Evolutionary conservation across 1,139 yeast species (phyloP), one percentile per base, ranked within the genome.

Genomic region (Saccharomyces hybrid): DNA sequence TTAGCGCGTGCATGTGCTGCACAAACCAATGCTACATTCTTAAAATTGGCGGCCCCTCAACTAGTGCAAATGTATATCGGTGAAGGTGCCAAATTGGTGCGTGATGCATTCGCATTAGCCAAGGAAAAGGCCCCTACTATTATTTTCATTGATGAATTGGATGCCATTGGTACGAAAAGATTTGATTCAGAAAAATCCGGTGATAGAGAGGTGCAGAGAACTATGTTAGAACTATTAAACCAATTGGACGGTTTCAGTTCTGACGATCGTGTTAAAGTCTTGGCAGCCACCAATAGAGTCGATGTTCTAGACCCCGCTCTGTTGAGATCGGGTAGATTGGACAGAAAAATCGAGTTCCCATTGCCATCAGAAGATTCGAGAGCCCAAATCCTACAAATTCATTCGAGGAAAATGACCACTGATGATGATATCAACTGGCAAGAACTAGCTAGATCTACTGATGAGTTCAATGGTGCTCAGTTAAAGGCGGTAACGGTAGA

Each of bases 1-100:
- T 78, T 93, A 62, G 99, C 99, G 4, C 82, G 99, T 71, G 99
- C 99, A 1, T 93, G 99, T 81, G 99, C 99, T 12, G 99, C 99
- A 4, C 98, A 93, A 72, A 88, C 97, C 0, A 95, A 95, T 58
- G 99, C 99, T n/a, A 93, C 99, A 0, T 93, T 93, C 71, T 78
- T 93, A 68, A 93, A 93, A 69, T 78, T 95, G 60, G 98, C 99
- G 0, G 99, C 98, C 51, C 99, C 99, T 19, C 99, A 95, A 72
- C 81, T 93, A 64, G 99, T 93, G 49, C 99, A 95, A 71, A 93
- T 93, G 99, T 95, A 91, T 68, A 95, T 95, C 71, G 99, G 99
- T 68, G 99, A 93, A 71, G 99, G 99, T 73, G 99, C 99, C 56
- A 93, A 93, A 73, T 79, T 93, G 64, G 98, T 93, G 53, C 85